These are phyloP conservation scores for Harringtonia aguacate DNA, from an alignment of 2,329 filamentous ascomycete species.

Conservation along the genomic window DNA sequence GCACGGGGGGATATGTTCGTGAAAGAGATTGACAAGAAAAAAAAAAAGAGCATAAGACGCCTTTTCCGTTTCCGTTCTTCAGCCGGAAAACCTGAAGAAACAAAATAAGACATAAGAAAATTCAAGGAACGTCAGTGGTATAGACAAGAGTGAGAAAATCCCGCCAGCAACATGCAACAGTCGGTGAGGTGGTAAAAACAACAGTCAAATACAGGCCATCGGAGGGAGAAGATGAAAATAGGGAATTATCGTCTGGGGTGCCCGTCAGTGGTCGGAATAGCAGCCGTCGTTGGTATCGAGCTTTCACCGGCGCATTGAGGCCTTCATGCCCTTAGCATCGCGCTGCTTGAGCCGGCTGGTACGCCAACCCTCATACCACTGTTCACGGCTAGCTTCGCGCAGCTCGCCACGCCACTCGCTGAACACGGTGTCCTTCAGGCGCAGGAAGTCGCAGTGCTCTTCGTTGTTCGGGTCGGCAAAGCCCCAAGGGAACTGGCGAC, in stretches of 20 bases:
- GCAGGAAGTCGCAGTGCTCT: conserved; percentile 87
- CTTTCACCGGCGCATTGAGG: conserved; percentile 21
- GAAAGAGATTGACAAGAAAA: neutral
- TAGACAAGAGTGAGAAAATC: too few species aligned
- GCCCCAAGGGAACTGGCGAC: conserved; percentile 90
- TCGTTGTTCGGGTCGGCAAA: conserved; percentile 89
- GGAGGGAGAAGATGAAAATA: neutral
- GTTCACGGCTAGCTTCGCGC: conserved; percentile 77
- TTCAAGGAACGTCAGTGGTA: neutral
- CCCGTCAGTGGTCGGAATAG: neutral
- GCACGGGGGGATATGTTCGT: conserved; percentile 5
- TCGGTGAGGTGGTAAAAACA: too few species aligned
- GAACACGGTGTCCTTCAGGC: conserved; percentile 86
- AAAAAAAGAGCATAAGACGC: neutral
- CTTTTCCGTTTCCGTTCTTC: neutral
- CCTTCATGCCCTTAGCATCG: conserved; percentile 22
- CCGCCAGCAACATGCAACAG: too few species aligned
- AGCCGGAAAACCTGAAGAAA: neutral
- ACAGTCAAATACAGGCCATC: too few species aligned
- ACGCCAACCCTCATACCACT: conserved; percentile 95
- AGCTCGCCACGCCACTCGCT: conserved; percentile 87
- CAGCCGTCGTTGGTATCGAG: conserved; percentile 2
- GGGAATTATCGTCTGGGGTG: too few species aligned
- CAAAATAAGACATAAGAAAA: neutral
- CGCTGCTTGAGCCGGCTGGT: conserved; percentile 55